A percentile compares a stretch with the other conserved stretches of the same genome.
Conservation (phyloP, 306 rosid species). For the Bauhinia variegata region DNA sequence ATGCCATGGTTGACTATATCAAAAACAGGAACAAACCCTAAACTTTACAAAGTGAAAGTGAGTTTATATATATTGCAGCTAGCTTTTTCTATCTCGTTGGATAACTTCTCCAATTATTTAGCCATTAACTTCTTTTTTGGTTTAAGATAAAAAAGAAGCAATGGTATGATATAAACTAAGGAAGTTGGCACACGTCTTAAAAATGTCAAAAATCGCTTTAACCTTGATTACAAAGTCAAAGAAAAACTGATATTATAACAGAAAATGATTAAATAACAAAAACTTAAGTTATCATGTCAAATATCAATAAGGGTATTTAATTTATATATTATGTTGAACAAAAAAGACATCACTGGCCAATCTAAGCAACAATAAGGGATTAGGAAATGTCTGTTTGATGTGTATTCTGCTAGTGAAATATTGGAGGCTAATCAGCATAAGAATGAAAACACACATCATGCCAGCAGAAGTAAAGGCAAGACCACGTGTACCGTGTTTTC, state of each 20-base stretch:
- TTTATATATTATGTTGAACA: no score
- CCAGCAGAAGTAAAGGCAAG: not conserved
- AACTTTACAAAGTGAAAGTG: not conserved
- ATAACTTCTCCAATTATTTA: not conserved
- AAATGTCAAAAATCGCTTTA: no score
- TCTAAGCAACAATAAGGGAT: not conserved
- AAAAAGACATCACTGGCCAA: not conserved
- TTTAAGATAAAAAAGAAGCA: no score
- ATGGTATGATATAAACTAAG: no score
- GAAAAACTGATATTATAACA: no score
- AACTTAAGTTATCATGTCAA: no score
- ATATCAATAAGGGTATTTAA: no score
- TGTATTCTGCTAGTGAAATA: not conserved
- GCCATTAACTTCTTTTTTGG: no score
- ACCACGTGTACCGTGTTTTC: not conserved
- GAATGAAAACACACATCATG: not conserved
- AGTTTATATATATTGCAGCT: not conserved
- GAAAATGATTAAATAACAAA: no score
- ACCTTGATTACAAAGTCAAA: no score
- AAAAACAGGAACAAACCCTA: no score
- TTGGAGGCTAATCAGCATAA: constrained; percentile 2
- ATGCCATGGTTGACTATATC: not conserved
- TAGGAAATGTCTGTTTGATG: not conserved
- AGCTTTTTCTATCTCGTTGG: constrained; percentile 3
- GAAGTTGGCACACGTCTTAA: no score